Conservation (phyloP, 225 moss, liverwort and hornwort species). For the Anthoceros angustus region DNA sequence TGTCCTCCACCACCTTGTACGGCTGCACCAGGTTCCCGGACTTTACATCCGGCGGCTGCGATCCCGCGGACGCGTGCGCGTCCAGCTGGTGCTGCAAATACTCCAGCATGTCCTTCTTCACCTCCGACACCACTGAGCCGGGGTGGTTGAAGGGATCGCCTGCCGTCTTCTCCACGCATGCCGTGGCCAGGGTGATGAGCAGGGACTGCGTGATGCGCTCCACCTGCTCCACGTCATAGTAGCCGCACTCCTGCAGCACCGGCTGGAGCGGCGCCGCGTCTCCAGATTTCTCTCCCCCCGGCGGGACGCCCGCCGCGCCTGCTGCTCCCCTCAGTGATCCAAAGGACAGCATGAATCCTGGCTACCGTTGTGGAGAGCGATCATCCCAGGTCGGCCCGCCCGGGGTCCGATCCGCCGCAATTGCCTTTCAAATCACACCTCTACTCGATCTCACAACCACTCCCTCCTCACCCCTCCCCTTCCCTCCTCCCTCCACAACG, state of each 20-base stretch:
- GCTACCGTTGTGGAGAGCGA: background rate
- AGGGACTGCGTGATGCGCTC: slow-evolving; percentile 48
- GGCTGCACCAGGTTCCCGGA: slow-evolving; percentile 35
- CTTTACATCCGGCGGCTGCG: slow-evolving; percentile 9
- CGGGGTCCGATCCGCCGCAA: slow-evolving; percentile 4
- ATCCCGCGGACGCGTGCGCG: slow-evolving; percentile 11
- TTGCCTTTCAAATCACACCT: background rate
- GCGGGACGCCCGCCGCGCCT: background rate
- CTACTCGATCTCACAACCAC: background rate
- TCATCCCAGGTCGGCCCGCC: slow-evolving; percentile 1
- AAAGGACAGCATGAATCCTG: slow-evolving; percentile 4
- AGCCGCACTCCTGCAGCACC: slow-evolving; percentile 52
- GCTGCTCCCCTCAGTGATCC: slow-evolving; percentile 3
- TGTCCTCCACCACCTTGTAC: slow-evolving; percentile 32
- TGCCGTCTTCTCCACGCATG: slow-evolving; percentile 77
- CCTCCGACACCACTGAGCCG: slow-evolving; percentile 47
- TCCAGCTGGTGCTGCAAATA: slow-evolving; percentile 51
- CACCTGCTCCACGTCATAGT: slow-evolving; percentile 72
- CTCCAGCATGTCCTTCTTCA: slow-evolving; percentile 79
- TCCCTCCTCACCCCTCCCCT: background rate
- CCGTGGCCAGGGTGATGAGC: slow-evolving; percentile 64
- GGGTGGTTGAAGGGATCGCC: slow-evolving; percentile 59
- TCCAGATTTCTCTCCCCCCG: background rate
- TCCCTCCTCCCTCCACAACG: background rate
- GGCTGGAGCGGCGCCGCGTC: slow-evolving; percentile 11